Evolutionary conservation across 1,284 basidiomycete genomes (phyloP).

Genomic region (Moesziomyces sp.): DNA sequence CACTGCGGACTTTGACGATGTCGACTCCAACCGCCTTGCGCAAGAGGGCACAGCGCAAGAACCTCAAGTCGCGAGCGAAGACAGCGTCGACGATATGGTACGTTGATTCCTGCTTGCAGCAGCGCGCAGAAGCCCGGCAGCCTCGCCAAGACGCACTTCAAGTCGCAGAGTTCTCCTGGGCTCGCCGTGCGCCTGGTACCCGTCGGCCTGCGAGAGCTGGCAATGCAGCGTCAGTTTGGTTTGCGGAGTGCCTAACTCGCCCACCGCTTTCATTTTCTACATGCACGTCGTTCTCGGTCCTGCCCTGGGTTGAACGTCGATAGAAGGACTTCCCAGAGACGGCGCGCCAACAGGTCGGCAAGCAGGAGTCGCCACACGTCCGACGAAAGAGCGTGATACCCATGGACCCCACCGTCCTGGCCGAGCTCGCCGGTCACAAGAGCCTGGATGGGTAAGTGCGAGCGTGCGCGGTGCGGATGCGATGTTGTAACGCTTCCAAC

Average conservation of each 20-base stretch:
- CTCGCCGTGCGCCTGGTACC: too few relatives aligned
- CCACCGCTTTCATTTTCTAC: neutral
- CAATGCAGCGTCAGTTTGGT: neutral
- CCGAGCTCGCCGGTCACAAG: constrained; percentile 68
- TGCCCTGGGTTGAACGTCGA: neutral
- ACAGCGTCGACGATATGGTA: constrained; percentile 53
- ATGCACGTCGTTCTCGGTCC: neutral
- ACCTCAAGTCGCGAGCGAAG: constrained; percentile 21
- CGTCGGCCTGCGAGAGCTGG: neutral
- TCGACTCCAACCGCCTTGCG: constrained; percentile 41
- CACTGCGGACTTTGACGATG: constrained; percentile 62
- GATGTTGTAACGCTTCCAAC: neutral
- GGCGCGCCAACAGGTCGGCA: constrained; percentile 45
- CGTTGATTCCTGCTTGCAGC: constrained; percentile 19
- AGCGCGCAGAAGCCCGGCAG: neutral
- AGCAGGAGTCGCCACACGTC: constrained; percentile 54
- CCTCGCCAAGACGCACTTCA: too few relatives aligned
- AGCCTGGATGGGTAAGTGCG: constrained; percentile 48
- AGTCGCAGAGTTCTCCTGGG: too few relatives aligned
- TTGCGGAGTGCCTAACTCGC: neutral
- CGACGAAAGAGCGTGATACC: constrained; percentile 68
- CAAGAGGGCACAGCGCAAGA: constrained; percentile 31
- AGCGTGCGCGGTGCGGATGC: too few relatives aligned
- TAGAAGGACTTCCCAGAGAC: constrained; percentile 56
- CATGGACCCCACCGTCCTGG: constrained; percentile 67